Base-by-base conservation (phyloP, 768 basidiomycete species). In the Suillus luteus region DNA sequence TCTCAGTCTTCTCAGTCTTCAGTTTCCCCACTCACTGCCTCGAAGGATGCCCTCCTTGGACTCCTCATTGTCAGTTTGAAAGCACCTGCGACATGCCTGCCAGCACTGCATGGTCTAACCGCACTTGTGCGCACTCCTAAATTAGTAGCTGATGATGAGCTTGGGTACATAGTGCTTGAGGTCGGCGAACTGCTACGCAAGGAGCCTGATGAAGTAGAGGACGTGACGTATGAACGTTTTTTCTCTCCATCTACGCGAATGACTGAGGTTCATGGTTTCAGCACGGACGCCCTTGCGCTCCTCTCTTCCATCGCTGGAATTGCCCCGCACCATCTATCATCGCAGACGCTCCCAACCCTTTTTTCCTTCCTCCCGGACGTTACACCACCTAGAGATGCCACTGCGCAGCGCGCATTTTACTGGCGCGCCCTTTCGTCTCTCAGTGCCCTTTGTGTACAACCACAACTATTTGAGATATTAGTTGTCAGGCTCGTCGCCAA, bases 381-480 rank as follows among this genome's bases (percentile, higher is more conserved):
- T 27, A 83, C 89, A 8, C 89, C 93, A 4, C 41, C 78, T 1
- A 76, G 84, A 22, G 81, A 85, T 6, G 87, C 85, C 14, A 75
- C 76, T 2, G 67, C 75, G 3, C 85, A 86, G 44, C 86, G 92
- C n/a, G 78, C 81, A 19, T 82, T 82, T 60, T 90, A 85, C 68
- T 89, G 91, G 81, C 84, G 85, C 43, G 82, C 84, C 44, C 83
- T 99, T 61, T 79, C 81, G 12, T 83, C 88, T 15, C 82, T 99
- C 52, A 84, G 85, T 60, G 83, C 80, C 15, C 82, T 99, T 14
- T 97, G 93, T 73, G 70, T 85, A 10, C 86, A 88, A 46, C 82
- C 89, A 0, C 80, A 85, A 15, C 82, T 99, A n/a, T 98, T 96
- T 74, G 93, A 93, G 71, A 87, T 82, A 5, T 82, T 99, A 33